A percentile compares a stretch with the other conserved stretches of the same genome.
These are phyloP conservation scores for Ramaria sp. DNA, from an alignment of 768 basidiomycete species.

Conservation along the genomic window DNA sequence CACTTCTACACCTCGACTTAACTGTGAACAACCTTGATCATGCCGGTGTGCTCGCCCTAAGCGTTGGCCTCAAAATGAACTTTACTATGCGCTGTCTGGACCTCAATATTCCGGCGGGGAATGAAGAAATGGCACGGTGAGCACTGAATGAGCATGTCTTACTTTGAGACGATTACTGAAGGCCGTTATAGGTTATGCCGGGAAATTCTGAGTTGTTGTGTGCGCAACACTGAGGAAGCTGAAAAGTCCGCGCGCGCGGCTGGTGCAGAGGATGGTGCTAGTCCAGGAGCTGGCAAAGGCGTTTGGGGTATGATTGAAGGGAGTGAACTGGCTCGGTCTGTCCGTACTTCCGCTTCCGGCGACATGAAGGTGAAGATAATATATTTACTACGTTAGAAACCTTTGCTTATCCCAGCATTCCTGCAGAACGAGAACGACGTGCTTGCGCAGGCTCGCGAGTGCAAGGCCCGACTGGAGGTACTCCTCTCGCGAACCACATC, in stretches of 20 bases:
- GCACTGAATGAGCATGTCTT: not conserved
- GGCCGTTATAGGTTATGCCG: constrained; percentile 51
- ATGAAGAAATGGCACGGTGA: constrained; percentile 64
- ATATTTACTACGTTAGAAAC: not conserved
- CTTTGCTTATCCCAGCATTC: constrained; percentile 7
- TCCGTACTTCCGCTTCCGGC: constrained; percentile 37
- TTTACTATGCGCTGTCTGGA: constrained; percentile 86
- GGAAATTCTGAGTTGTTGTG: constrained; percentile 82
- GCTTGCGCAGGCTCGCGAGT: constrained; percentile 27
- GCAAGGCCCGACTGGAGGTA: constrained; percentile 29
- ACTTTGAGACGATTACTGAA: not conserved
- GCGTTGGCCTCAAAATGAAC: constrained; percentile 76
- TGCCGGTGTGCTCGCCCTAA: constrained; percentile 89
- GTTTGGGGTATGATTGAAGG: constrained; percentile 83
- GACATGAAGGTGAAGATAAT: constrained; percentile 34
- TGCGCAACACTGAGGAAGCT: constrained; percentile 88
- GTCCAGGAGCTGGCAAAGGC: constrained; percentile 49
- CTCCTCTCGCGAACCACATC: constrained; percentile 17
- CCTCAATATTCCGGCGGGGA: constrained; percentile 78
- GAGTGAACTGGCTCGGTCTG: constrained; percentile 66
- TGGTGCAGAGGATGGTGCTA: constrained; percentile 24
- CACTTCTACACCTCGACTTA: constrained; percentile 84
- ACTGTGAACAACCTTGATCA: constrained; percentile 73
- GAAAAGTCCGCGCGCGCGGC: constrained; percentile 27
- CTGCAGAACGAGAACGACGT: constrained; percentile 33